Evolutionary conservation across 2,329 filamentous ascomycete species (phyloP), one percentile per base, ranked within the genome.

Genomic region (Colletotrichum tropicale): DNA sequence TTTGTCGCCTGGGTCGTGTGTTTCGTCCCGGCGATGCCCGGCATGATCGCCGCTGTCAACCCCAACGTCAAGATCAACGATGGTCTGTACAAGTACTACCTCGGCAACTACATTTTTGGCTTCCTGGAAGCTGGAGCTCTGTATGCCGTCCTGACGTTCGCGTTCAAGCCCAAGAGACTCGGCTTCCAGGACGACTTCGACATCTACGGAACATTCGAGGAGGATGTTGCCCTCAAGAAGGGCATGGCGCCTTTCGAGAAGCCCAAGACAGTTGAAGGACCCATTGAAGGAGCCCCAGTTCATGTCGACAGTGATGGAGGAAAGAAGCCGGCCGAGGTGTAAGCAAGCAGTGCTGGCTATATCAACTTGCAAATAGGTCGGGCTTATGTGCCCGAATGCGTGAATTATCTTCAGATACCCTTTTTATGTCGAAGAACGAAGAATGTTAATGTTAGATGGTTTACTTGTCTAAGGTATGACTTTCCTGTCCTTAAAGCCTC

Each of bases 1-100:
- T 81, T 82, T 16, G 74, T 79, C 4, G 79, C 82, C 28, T 86
- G 82, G 73, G 79, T 82, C 32, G 76, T 81, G 43, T 81, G 82
- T 24, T 82, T 82, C 74, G 80, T 81, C 30, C 83, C 83, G 3
- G 78, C 78, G 8, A 79, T 82, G 69, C 78, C 78, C 0, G 80
- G 80, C 3, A 78, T 82, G 70, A 78, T 82, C 48, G 76, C 76
- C 18, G 80, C 68, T 13, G 79, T 78, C 38, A 78, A 78, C 28
- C 72, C 70, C 0, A 56, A 65, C 24, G 70, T 74, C 28, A 74
- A 69, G 26, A 78, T 78, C 43, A 76, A 68, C 9, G 67, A 74
- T 13, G 70, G 74, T 1, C 74, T 78, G 26, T 71, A 74, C 58
- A 77, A 87, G 36, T 78, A 78, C 34, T 78, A 77, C 55, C 75